Evolutionary conservation across 108 stramenopile species (phyloP).

Genomic region (Fragilaria crotonensis): DNA sequence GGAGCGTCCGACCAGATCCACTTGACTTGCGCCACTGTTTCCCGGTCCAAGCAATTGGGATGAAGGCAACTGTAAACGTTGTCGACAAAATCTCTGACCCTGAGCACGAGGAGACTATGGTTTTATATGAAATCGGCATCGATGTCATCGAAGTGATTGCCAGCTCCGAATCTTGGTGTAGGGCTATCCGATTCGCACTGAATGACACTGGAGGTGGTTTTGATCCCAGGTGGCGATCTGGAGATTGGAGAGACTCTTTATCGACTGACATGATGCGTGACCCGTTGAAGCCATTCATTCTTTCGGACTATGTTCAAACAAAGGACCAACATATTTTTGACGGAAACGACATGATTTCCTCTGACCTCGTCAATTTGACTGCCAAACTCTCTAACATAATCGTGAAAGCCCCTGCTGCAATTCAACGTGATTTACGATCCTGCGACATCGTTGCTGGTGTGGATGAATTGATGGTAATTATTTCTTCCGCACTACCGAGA

Average conservation of each 20-base stretch:
- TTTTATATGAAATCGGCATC: slow-evolving; percentile 55
- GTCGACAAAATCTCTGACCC: slow-evolving; percentile 20
- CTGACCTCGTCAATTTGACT: slow-evolving; percentile 56
- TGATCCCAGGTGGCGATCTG: slow-evolving; percentile 57
- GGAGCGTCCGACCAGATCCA: slow-evolving; percentile 51
- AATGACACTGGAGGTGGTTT: slow-evolving; percentile 29
- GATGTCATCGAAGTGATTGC: slow-evolving; percentile 48
- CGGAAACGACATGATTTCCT: slow-evolving; percentile 47
- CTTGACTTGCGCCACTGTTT: slow-evolving; percentile 36
- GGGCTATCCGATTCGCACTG: slow-evolving; percentile 23
- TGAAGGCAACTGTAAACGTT: slow-evolving; percentile 57
- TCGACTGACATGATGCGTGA: slow-evolving; percentile 38
- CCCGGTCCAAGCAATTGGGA: slow-evolving; percentile 50
- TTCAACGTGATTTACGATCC: slow-evolving; percentile 33
- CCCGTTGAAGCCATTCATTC: slow-evolving; percentile 16
- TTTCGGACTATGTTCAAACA: slow-evolving; percentile 50
- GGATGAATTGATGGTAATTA: slow-evolving; percentile 41
- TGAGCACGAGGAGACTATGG: slow-evolving; percentile 2
- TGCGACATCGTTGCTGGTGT: slow-evolving; percentile 40
- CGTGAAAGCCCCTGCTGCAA: slow-evolving; percentile 42
- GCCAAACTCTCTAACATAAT: slow-evolving; percentile 37
- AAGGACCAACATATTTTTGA: slow-evolving; percentile 38
- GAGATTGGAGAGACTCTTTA: slow-evolving; percentile 54
- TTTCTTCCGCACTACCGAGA: slow-evolving; percentile 54
- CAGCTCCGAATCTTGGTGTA: slow-evolving; percentile 32